These are phyloP conservation scores for Aspergillus alliaceus DNA, from an alignment of 2,329 filamentous ascomycete genomes.

Conservation along the genomic window DNA sequence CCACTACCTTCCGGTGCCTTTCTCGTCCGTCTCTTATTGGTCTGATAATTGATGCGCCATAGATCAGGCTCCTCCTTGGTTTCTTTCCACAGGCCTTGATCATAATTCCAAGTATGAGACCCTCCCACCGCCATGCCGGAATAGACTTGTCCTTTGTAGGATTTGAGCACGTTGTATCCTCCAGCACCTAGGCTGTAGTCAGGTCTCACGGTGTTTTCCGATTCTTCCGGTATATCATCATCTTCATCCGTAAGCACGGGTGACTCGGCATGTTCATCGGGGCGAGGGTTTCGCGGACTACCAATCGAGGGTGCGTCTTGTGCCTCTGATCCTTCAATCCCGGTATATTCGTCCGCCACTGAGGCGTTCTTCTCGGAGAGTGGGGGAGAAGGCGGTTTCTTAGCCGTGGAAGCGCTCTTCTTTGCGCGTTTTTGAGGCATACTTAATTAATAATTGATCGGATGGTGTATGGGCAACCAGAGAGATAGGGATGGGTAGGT, in stretches of 20 bases:
- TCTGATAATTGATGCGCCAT: slow-evolving; percentile 34
- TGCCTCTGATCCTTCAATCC: not conserved
- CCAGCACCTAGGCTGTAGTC: slow-evolving; percentile 6
- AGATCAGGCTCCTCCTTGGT: slow-evolving; percentile 38
- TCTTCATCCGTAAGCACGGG: slow-evolving; percentile 18
- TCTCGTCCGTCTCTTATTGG: slow-evolving; percentile 31
- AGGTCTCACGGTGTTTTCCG: slow-evolving; percentile 2
- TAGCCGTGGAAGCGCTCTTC: not conserved
- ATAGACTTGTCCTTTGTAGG: slow-evolving; percentile 34
- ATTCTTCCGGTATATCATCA: slow-evolving; percentile 20
- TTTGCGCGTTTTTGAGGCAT: slow-evolving; percentile 7
- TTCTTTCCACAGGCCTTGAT: slow-evolving; percentile 36
- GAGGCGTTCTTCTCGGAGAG: slow-evolving; percentile 10
- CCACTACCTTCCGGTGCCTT: slow-evolving; percentile 36
- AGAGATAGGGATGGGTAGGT: not conserved
- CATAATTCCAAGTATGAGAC: slow-evolving; percentile 40
- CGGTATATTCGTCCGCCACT: not conserved
- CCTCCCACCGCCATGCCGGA: slow-evolving; percentile 40
- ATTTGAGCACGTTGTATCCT: slow-evolving; percentile 35
- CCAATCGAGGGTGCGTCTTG: not conserved
- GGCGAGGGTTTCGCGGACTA: not conserved
- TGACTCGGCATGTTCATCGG: not conserved
- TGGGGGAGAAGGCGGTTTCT: slow-evolving; percentile 10
- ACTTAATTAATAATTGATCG: not conserved
- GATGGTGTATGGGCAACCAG: not conserved